Conservation (phyloP, 345 rosid genomes). For the Diplotaxis tenuifolia region DNA sequence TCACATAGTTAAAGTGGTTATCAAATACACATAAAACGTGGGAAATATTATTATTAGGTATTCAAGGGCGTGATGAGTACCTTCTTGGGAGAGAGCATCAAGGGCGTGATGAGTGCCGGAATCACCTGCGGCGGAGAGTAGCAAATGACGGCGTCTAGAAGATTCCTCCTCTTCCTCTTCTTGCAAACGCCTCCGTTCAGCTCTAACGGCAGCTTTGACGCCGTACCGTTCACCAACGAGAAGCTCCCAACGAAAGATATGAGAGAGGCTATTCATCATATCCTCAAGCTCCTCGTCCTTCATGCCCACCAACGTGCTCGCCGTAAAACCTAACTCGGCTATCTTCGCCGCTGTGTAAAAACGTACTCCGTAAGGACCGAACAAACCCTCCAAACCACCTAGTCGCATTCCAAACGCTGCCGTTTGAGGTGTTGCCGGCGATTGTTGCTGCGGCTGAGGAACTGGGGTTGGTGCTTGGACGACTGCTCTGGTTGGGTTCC, state of each 20-base stretch:
- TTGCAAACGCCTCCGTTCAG: constrained; percentile 66
- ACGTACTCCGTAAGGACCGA: constrained; percentile 80
- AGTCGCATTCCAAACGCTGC: constrained; percentile 46
- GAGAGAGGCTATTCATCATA: constrained; percentile 93
- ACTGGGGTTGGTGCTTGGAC: constrained; percentile 39
- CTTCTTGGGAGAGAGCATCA: constrained; percentile 96
- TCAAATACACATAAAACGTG: not conserved
- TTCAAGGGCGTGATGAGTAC: constrained; percentile 31
- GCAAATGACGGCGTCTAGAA: constrained; percentile 46
- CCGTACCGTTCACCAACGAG: constrained; percentile 94
- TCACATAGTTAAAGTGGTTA: not conserved
- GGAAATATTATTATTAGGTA: no score
- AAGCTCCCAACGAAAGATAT: constrained; percentile 90
- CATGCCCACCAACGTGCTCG: constrained; percentile 86
- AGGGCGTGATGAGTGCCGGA: constrained; percentile 42
- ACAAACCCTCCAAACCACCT: constrained; percentile 74
- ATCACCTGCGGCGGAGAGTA: constrained; percentile 44
- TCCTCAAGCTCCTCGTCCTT: constrained; percentile 95
- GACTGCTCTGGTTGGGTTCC: constrained; percentile 59
- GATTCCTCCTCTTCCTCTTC: constrained; percentile 59
- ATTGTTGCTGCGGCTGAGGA: constrained; percentile 29
- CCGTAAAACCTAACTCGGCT: constrained; percentile 94
- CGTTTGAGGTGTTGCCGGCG: constrained; percentile 27
- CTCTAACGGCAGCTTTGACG: constrained; percentile 88
- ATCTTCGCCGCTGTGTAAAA: constrained; percentile 85